Percentiles rank a stretch among this genome's conserved stretches.
These are phyloP conservation scores for Populus alba DNA, from an alignment of 345 rosid species.

Conservation along the genomic window DNA sequence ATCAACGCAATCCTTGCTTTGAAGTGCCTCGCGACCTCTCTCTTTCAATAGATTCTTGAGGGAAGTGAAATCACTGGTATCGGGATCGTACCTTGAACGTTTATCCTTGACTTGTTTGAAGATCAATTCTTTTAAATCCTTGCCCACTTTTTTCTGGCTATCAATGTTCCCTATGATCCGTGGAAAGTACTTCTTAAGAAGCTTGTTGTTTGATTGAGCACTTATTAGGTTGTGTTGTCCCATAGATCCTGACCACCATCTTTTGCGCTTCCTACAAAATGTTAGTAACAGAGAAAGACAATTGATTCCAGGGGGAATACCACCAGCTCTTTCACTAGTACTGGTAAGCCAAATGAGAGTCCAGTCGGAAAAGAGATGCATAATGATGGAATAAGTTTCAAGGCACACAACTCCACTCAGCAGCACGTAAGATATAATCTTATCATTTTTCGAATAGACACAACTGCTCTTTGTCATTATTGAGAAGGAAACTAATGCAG, in stretches of 20 bases:
- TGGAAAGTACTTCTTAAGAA: background rate
- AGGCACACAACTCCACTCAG: conserved; percentile 8
- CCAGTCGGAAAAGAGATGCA: conserved; percentile 21
- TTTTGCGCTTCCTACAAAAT: background rate
- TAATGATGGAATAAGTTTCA: conserved; percentile 1
- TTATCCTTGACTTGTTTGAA: background rate
- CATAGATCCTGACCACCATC: background rate
- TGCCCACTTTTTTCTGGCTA: background rate
- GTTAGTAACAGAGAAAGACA: background rate
- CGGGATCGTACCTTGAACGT: background rate
- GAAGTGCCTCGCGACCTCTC: background rate
- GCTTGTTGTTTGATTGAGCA: background rate
- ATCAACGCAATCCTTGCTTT: background rate
- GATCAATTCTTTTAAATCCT: background rate
- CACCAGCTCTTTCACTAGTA: background rate
- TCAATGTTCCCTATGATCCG: background rate
- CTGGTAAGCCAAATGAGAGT: conserved; percentile 7
- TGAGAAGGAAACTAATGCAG: conserved; percentile 9
- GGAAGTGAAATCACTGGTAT: too few species aligned
- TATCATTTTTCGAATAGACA: background rate
- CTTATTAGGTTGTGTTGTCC: too few species aligned
- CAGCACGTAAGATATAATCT: conserved; percentile 4
- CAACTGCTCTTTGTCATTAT: background rate
- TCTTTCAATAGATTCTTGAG: background rate
- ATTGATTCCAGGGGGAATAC: too few species aligned